A percentile compares a stretch with the other conserved stretches of the same genome.
Conservation (phyloP, 2,329 filamentous ascomycete genomes). For the Dendryphion nanum region DNA sequence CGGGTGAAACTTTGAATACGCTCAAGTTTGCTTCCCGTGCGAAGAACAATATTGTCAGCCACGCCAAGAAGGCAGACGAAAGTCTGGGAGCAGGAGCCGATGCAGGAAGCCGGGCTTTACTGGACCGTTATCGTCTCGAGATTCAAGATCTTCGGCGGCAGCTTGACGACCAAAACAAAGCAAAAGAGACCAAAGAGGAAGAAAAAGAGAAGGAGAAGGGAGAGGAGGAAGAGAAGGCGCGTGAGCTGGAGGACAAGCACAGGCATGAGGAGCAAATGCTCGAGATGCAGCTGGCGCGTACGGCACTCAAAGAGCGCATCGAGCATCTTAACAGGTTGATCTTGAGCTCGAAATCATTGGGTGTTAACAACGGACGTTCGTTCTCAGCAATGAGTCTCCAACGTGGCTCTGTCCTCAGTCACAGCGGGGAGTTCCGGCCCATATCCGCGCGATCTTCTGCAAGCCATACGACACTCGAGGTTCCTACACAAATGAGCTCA, state of each 20-base stretch:
- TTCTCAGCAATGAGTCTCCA: conserved; percentile 43
- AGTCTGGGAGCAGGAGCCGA: conserved; percentile 75
- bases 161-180: conserved; percentile 76
- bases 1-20: conserved; percentile 88
- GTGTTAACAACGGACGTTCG: conserved; percentile 66
- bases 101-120: conserved; percentile 77
- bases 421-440: conserved; percentile 44
- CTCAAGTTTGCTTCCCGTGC: conserved; percentile 94
- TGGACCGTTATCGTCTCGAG: conserved; percentile 92
- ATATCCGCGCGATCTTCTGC: conserved; percentile 46
- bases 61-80: conserved; percentile 93
- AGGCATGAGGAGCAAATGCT: conserved; percentile 96
- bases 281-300: conserved; percentile 96
- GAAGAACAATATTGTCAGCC: conserved; percentile 96
- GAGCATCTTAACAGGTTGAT: conserved; percentile 95
- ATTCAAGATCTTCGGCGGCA: conserved; percentile 79
- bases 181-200: conserved; percentile 54
- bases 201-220: conserved; percentile 58
- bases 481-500: conserved; percentile 30
- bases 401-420: conserved; percentile 41
- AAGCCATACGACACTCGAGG: conserved; percentile 42
- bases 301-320: conserved; percentile 93
- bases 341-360: conserved; percentile 90
- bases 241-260: conserved; percentile 72
- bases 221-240: conserved; percentile 66